A percentile compares a stretch with the other conserved stretches of the same genome.
phyloP scores from a whole-genome alignment of 2,329 filamentous ascomycete species.

The Xylariaceae sp. region DNA sequence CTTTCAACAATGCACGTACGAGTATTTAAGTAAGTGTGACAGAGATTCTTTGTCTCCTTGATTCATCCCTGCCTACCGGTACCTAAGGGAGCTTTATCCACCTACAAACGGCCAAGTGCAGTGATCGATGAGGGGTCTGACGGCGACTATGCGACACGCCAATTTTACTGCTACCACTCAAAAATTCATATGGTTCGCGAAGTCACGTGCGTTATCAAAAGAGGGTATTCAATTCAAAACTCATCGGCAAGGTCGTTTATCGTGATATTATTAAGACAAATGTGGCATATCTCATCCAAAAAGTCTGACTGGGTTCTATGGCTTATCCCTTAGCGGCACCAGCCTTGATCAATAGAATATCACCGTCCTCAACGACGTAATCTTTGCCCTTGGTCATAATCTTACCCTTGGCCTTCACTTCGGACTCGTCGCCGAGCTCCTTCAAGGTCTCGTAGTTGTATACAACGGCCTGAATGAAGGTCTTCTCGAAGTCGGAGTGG shows the following conservation, averaged over 20 bases:
- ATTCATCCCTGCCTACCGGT: background rate
- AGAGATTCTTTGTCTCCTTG: background rate
- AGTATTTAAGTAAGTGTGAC: background rate
- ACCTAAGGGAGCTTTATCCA: background rate
- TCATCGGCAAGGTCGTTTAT: slow-evolving; percentile 11
- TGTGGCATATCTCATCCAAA: slow-evolving; percentile 10
- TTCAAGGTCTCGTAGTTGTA: slow-evolving; percentile 81
- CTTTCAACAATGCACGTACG: slow-evolving; percentile 7
- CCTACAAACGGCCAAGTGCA: no score
- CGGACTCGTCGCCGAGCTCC: slow-evolving; percentile 82
- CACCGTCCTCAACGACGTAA: slow-evolving; percentile 82
- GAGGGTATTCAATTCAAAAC: slow-evolving; percentile 2
- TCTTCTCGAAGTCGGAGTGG: slow-evolving; percentile 98
- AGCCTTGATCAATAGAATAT: slow-evolving; percentile 81
- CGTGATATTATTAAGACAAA: slow-evolving; percentile 10
- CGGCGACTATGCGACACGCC: no score
- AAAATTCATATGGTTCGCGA: no score
- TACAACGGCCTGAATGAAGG: slow-evolving; percentile 93
- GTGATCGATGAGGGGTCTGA: no score
- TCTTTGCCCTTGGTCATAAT: slow-evolving; percentile 99
- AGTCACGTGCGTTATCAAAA: no score
- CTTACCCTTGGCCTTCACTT: slow-evolving; percentile 91
- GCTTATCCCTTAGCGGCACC: slow-evolving; percentile 68
- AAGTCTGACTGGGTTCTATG: slow-evolving; percentile 4
- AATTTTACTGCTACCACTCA: no score